These are phyloP conservation scores for Barnettozyma populi DNA, from an alignment of 805 yeast species.

Conservation along the genomic window DNA sequence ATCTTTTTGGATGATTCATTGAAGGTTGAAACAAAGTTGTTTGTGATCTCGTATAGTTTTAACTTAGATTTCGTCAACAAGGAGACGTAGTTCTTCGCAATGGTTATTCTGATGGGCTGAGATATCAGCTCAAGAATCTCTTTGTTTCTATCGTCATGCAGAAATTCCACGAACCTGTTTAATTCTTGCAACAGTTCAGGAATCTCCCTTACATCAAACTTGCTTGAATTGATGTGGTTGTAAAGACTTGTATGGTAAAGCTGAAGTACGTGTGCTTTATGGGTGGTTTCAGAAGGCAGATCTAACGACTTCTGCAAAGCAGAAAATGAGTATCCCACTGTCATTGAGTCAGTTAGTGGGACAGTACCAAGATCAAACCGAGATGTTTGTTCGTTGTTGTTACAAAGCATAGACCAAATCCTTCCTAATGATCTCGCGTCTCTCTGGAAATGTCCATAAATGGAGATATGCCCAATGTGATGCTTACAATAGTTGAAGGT, in stretches of 20 bases:
- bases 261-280: constrained; percentile 4
- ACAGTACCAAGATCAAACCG: background rate
- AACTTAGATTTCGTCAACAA: constrained; percentile 17
- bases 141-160: constrained; percentile 21
- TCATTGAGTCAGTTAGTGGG: background rate
- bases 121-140: constrained; percentile 9
- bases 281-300: background rate
- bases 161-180: constrained; percentile 16
- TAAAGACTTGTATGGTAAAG: constrained; percentile 10
- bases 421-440: background rate
- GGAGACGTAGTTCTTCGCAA: constrained; percentile 22
- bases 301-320: background rate
- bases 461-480: background rate
- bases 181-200: constrained; percentile 8
- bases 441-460: background rate
- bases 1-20: constrained; percentile 22
- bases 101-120: constrained; percentile 15
- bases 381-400: too few relatives aligned
- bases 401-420: too few relatives aligned
- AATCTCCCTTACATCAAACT: constrained; percentile 1
- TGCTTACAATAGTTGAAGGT: too few relatives aligned
- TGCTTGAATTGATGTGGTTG: constrained; percentile 7
- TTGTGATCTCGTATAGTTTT: constrained; percentile 25
- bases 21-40: constrained; percentile 25
- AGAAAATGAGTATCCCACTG: background rate